Evolutionary conservation across 345 rosid genomes (phyloP).

Genomic region (Citrus sp.): DNA sequence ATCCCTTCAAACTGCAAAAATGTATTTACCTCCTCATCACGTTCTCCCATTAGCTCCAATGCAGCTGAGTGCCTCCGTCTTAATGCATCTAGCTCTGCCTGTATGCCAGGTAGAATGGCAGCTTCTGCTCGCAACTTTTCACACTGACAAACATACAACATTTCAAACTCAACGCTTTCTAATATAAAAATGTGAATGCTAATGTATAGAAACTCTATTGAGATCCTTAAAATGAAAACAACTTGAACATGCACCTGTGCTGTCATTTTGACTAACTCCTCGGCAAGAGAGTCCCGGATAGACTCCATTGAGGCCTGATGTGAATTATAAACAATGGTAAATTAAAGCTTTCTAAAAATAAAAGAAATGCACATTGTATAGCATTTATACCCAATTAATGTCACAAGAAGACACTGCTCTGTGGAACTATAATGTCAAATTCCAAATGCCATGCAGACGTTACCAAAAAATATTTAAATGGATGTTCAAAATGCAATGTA

Average conservation of each 20-base stretch:
- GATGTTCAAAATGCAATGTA: slow-evolving; percentile 16
- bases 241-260: slow-evolving; percentile 53
- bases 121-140: slow-evolving; percentile 82
- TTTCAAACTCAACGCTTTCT: slow-evolving; percentile 10
- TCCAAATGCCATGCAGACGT: not conserved
- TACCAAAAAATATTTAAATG: not conserved
- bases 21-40: slow-evolving; percentile 87
- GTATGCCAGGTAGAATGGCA: slow-evolving; percentile 63
- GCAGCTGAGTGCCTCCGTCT: slow-evolving; percentile 96
- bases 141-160: slow-evolving; percentile 53
- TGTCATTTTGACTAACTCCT: slow-evolving; percentile 95
- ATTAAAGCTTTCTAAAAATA: slow-evolving; percentile 1
- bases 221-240: not conserved
- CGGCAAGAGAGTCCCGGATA: slow-evolving; percentile 95
- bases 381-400: not conserved
- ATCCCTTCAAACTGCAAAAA: not conserved
- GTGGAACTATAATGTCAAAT: not conserved
- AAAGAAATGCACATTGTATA: not conserved
- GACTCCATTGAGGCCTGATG: slow-evolving; percentile 89
- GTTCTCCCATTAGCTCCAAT: slow-evolving; percentile 98
- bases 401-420: not conserved
- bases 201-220: not conserved
- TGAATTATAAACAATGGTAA: not conserved
- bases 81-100: slow-evolving; percentile 89
- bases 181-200: not conserved